Base-by-base conservation (phyloP, 305 asterid species). In the Solanum hybrid region DNA sequence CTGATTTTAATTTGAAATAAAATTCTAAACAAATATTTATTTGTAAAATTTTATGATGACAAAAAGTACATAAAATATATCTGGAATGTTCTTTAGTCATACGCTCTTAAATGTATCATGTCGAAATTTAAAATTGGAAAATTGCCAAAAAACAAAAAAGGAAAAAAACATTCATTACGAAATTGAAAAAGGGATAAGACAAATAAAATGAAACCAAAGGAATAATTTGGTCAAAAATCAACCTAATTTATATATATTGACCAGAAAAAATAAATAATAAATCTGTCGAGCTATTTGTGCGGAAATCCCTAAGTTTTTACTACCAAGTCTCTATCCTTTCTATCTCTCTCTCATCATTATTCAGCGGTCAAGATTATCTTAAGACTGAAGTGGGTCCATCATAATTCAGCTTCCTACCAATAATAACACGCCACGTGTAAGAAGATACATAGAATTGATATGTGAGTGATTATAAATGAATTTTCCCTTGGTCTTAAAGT, bases 401-500 rank as follows among this genome's bases (percentile, higher is more conserved):
- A 15, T 29, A 36, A 31, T 76, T 31, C 11, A 45, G 10, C 10
- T 22, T 6, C 1, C 0, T 1, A 0, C 45, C 86, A 88, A 7
- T 80, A 7, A 51, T 10, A 41, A 45, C 45, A 22, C 9, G n/a
- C 45, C 86, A 38, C 39, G 82, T 88, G 90, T 88, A 10, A 13
- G 12, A 11, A 6, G 3, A 14, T 77, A 27, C n/a, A 2, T 0
- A 26, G 12, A 26, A 2, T 22, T n/a, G 6, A 0, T 33, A 12
- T 88, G 57, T 45, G 87, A 51, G 90, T n/a, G 90, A 79, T 24
- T 36, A 51, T 68, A 78, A 51, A 32, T 2, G 14, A 88, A 37
- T 17, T 76, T 45, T 77, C 10, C 90, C 87, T 17, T 68, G 68
- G 84, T 32, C 87, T 78, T 88, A 88, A 78, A 77, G 78, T 77